These are phyloP conservation scores for Mytilinidion resinicola DNA, from an alignment of 495 filamentous ascomycete species.

Conservation along the genomic window DNA sequence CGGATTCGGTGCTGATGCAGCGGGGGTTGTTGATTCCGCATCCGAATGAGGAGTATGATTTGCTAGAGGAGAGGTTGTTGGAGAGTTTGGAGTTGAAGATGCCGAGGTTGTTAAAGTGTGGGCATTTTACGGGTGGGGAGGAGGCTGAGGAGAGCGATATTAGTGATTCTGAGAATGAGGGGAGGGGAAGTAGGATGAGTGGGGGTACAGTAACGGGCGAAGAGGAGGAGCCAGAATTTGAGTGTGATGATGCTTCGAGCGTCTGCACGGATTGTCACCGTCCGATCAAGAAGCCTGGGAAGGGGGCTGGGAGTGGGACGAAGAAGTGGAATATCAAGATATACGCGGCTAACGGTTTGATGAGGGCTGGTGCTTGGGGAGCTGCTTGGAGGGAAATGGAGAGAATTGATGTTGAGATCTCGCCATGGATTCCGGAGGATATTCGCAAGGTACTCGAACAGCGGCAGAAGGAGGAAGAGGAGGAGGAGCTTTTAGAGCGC, in stretches of 20 bases:
- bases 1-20: constrained; percentile 66
- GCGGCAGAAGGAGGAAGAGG: constrained; percentile 35
- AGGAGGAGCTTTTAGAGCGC: constrained; percentile 33
- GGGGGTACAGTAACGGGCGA: constrained; percentile 14
- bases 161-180: constrained; percentile 18
- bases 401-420: constrained; percentile 86
- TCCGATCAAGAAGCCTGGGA: constrained; percentile 22
- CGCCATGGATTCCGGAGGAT: constrained; percentile 58
- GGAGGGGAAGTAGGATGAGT: constrained; percentile 35
- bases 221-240: constrained; percentile 28
- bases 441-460: constrained; percentile 35
- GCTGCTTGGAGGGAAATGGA: constrained; percentile 98
- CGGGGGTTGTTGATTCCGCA: constrained; percentile 83
- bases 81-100: constrained; percentile 76
- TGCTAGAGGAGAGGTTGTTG: constrained; percentile 86
- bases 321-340: constrained; percentile 80
- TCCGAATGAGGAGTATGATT: constrained; percentile 81
- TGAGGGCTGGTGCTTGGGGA: constrained; percentile 86
- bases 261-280: constrained; percentile 31
- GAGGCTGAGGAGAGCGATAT: constrained; percentile 2
- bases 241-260: constrained; percentile 16
- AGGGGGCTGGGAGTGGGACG: constrained; percentile 19
- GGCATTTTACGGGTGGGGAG: constrained; percentile 48
- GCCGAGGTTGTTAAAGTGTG: constrained; percentile 68
- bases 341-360: constrained; percentile 88